Base-by-base conservation (phyloP, 2,329 filamentous ascomycete species). In the Didymosphaeria variabile region DNA sequence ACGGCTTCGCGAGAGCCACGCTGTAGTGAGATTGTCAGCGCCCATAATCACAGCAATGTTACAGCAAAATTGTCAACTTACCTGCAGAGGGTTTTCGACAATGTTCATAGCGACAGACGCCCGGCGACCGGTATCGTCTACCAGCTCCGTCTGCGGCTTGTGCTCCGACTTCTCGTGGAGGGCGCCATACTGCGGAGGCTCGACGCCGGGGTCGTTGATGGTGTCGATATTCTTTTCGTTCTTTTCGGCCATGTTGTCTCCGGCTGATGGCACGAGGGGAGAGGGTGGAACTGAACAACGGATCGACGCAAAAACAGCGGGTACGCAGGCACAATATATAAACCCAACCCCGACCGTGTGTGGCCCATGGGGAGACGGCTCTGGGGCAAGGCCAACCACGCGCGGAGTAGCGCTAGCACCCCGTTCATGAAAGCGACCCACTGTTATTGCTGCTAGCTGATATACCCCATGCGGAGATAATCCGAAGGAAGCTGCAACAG, bases 1-100 rank as follows among this genome's bases (percentile, higher is more conserved):
- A 89, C 82, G 65, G 79, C 74, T 49, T 77, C 81, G 63, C 73
- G 81, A 8, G 86, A 79, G 53, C 88, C 80, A 40, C 86, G 79
- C 75, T 71, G 76, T 74, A n/a, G 32, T 67, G 66, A 29, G 66
- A 79, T 5, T 1, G 71, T 66, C 77, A 60, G 77, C 73, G 56
- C 50, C 29, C 49, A 44, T 78, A 40, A 68, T 40, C 72, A 80
- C 78, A 81, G 54, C 57, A 38, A 42, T 47, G 10, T 1, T 19
- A 60, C 19, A 1, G n/a, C 15, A 56, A 26, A 19, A 23, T 42
- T 40, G 17, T 19, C 7, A 55, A 57, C 76, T 72, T 63, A 83
- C 81, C 72, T 75, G 79, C 55, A 83, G 66, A 31, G 81, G 81
- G 57, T 83, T 83, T 68, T 81, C 71, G 59, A 84, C 78, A 54